Evolutionary conservation across 2,329 filamentous ascomycete genomes (phyloP).

Genomic region (Mariannaea sp.): DNA sequence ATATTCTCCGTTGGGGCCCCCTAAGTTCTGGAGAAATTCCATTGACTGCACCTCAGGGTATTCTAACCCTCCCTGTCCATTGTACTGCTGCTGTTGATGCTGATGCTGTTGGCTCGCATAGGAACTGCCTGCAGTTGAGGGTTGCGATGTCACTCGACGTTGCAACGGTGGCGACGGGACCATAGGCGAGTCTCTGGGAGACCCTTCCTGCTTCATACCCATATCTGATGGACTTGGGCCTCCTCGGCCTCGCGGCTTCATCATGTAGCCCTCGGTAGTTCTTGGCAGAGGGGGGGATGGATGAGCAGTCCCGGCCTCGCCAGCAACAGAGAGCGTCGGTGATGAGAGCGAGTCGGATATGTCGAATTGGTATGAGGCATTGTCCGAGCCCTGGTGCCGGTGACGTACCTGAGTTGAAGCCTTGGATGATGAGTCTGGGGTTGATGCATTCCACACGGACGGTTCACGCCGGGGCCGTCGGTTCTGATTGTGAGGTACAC

Average conservation of each 20-base stretch:
- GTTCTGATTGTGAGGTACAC: conserved; percentile 44
- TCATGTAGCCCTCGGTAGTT: conserved; percentile 40
- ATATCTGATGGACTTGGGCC: conserved; percentile 40
- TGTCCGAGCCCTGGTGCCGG: conserved; percentile 39
- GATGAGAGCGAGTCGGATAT: conserved; percentile 49
- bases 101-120: conserved; percentile 40
- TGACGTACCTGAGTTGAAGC: conserved; percentile 33
- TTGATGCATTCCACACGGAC: conserved; percentile 38
- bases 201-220: conserved; percentile 39
- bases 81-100: conserved; percentile 39
- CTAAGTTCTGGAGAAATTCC: conserved; percentile 59
- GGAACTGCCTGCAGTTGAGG: conserved; percentile 36
- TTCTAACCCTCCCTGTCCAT: conserved; percentile 43
- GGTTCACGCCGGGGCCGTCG: conserved; percentile 37
- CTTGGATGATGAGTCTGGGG: conserved; percentile 35
- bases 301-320: conserved; percentile 42
- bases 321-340: conserved; percentile 45
- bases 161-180: conserved; percentile 51
- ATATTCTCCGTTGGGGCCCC: conserved; percentile 41
- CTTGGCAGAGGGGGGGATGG: conserved; percentile 48
- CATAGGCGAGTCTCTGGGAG: conserved; percentile 48
- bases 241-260: conserved; percentile 37
- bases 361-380: conserved; percentile 44
- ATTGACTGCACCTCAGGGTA: conserved; percentile 57
- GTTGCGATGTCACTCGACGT: conserved; percentile 45